Evolutionary conservation across 2,329 filamentous ascomycete species (phyloP).

Genomic region (Trichoderma pleuroti): DNA sequence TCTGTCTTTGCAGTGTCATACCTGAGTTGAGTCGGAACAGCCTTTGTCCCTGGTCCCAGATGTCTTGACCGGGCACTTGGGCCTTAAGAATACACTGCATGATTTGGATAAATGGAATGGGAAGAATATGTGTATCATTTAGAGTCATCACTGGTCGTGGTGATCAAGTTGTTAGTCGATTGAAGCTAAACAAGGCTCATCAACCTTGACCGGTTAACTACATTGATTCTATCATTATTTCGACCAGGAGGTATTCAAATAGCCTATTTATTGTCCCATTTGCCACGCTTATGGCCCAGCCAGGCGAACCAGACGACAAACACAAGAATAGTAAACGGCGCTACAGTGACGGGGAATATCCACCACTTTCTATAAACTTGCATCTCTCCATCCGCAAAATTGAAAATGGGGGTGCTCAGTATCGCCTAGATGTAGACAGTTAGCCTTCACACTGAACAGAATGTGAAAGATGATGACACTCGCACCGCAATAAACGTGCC

Average conservation of each 20-base stretch:
- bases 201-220: neutral
- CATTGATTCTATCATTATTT: neutral
- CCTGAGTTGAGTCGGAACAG: too few species aligned
- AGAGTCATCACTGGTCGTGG: neutral
- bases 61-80: too few species aligned
- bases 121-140: neutral
- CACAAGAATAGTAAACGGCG: neutral
- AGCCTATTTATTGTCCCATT: neutral
- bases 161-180: neutral
- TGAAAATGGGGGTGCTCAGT: slow-evolving; percentile 46
- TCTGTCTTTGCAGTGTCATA: too few species aligned
- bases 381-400: slow-evolving; percentile 24
- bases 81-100: too few species aligned
- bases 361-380: neutral
- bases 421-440: slow-evolving; percentile 27
- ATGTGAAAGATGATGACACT: neutral
- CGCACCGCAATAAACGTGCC: slow-evolving; percentile 45
- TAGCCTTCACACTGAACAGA: neutral
- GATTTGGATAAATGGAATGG: too few species aligned
- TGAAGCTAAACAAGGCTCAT: neutral
- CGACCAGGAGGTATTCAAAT: neutral
- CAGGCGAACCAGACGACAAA: neutral
- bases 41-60: too few species aligned
- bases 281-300: neutral
- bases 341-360: neutral